Evolutionary conservation across 2,329 filamentous ascomycete genomes (phyloP).

Genomic region (Furcasterigmium sp.): DNA sequence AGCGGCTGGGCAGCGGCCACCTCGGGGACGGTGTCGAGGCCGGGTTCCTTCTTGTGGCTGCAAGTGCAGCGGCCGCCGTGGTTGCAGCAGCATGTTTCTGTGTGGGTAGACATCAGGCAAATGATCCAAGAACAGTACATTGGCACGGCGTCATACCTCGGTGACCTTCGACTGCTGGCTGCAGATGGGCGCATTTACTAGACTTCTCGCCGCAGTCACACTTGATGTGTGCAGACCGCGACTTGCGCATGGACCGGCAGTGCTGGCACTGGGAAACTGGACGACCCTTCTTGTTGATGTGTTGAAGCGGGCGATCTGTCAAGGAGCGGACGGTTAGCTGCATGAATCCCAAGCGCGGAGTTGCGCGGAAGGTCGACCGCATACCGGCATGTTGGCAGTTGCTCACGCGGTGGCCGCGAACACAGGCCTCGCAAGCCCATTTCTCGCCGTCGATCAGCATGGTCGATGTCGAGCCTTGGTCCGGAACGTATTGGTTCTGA

Average conservation of each 20-base stretch:
- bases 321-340: conserved; percentile 14
- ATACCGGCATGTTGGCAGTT: conserved; percentile 94
- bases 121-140: conserved; percentile 3
- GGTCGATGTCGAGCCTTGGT: conserved; percentile 12
- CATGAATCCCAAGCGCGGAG: neutral
- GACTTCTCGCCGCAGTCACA: conserved; percentile 96
- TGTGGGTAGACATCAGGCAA: conserved; percentile 1
- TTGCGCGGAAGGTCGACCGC: conserved; percentile 34
- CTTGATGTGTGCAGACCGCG: conserved; percentile 87
- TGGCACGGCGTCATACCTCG: conserved; percentile 45
- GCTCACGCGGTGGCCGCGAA: conserved; percentile 97
- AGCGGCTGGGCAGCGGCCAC: conserved; percentile 39
- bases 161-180: conserved; percentile 52
- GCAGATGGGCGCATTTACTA: conserved; percentile 60
- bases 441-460: conserved; percentile 96
- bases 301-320: conserved; percentile 81
- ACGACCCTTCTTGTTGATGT: conserved; percentile 96
- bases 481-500: neutral
- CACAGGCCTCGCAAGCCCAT: conserved; percentile 96
- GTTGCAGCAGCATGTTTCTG: conserved; percentile 66
- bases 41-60: conserved; percentile 55
- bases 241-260: conserved; percentile 94
- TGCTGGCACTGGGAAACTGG: conserved; percentile 97
- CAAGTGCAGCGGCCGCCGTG: conserved; percentile 64
- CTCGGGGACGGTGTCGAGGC: conserved; percentile 59